Evolutionary conservation across 2,329 filamentous ascomycete genomes (phyloP).

Genomic region (Sarocladiaceae sp.): DNA sequence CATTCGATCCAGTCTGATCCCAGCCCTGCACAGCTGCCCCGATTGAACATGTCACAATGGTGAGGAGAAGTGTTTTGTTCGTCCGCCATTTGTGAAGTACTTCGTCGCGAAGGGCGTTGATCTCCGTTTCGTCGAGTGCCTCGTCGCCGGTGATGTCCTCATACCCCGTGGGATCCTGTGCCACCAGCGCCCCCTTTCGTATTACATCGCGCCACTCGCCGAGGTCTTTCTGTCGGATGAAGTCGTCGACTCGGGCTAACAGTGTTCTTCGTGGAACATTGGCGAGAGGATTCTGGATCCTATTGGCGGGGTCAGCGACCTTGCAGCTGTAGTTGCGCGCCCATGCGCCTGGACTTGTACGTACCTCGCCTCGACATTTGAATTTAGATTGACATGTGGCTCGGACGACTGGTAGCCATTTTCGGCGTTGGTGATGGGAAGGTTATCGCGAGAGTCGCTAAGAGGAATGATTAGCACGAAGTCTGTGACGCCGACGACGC

Average conservation of each 20-base stretch:
- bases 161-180: slow-evolving; percentile 61
- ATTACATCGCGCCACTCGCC: slow-evolving; percentile 54
- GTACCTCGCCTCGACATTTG: slow-evolving; percentile 43
- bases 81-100: slow-evolving; percentile 64
- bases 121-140: slow-evolving; percentile 56
- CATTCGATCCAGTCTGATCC: slow-evolving; percentile 63
- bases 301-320: slow-evolving; percentile 17
- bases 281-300: slow-evolving; percentile 44
- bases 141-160: slow-evolving; percentile 54
- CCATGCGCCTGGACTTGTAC: slow-evolving; percentile 13
- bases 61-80: slow-evolving; percentile 58
- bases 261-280: slow-evolving; percentile 49
- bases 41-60: slow-evolving; percentile 64
- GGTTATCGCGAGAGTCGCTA: slow-evolving; percentile 4
- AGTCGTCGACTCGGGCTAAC: slow-evolving; percentile 53
- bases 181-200: slow-evolving; percentile 67
- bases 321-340: not conserved
- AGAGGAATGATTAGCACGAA: not conserved
- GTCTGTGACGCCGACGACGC: not conserved
- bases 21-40: slow-evolving; percentile 68
- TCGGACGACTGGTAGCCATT: slow-evolving; percentile 28
- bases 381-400: slow-evolving; percentile 37
- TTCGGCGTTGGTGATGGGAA: slow-evolving; percentile 21
- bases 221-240: slow-evolving; percentile 56
- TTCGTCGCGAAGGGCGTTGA: slow-evolving; percentile 56